Evolutionary conservation across 192 early-diverging fungal species (phyloP).

Genomic region (Coemansia sp.): DNA sequence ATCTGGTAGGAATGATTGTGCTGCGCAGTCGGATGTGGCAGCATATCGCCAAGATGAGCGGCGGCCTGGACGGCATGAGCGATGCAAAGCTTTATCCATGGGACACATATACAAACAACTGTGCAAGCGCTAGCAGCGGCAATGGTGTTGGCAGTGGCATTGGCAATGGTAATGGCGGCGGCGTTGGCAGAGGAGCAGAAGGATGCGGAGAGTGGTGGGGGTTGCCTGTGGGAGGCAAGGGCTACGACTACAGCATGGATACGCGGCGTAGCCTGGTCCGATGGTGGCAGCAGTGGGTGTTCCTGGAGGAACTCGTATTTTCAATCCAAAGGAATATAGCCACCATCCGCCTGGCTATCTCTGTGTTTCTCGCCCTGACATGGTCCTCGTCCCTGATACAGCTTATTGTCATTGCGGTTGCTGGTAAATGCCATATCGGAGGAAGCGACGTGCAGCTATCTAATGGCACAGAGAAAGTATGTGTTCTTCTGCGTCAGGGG

Average conservation of each 20-base stretch:
- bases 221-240: constrained; percentile 6
- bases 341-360: constrained; percentile 20
- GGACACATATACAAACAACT: not conserved
- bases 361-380: constrained; percentile 20
- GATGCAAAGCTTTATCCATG: constrained; percentile 3
- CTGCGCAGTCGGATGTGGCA: constrained; percentile 45
- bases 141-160: no score
- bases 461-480: constrained; percentile 9
- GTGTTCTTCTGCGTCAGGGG: constrained; percentile 36
- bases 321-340: constrained; percentile 32
- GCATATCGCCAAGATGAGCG: constrained; percentile 15
- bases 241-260: constrained; percentile 6
- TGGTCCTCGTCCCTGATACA: constrained; percentile 36
- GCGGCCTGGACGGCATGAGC: constrained; percentile 4
- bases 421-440: constrained; percentile 27
- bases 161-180: not conserved
- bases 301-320: constrained; percentile 35
- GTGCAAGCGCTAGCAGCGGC: no score
- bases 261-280: constrained; percentile 2
- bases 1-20: constrained; percentile 37
- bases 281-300: constrained; percentile 41
- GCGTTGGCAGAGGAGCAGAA: not conserved
- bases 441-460: not conserved
- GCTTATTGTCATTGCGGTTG: constrained; percentile 22
- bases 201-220: not conserved